Conservation (phyloP, 257 asterid genomes). For the Anisodus tanguticus region DNA sequence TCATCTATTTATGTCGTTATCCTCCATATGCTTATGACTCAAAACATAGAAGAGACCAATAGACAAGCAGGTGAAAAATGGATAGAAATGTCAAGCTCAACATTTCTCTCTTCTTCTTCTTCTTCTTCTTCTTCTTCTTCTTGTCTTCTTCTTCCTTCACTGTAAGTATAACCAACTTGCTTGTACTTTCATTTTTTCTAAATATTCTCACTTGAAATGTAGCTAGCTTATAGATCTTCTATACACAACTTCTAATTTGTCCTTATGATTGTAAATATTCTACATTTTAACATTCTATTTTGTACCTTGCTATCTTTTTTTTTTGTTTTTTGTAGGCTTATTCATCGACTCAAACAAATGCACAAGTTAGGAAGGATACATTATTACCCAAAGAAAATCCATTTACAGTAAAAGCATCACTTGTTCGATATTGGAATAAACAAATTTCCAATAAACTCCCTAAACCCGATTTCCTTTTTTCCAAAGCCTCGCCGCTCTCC, state of each 20-base stretch:
- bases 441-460: conserved; percentile 58
- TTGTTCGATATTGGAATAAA: conserved; percentile 71
- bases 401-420: conserved; percentile 65
- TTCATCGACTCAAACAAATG: conserved; percentile 41
- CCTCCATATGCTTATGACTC: conserved; percentile 34
- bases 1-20: conserved; percentile 50
- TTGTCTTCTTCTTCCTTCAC: conserved; percentile 44
- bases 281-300: neutral
- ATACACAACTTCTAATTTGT: conserved; percentile 23
- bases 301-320: conserved; percentile 34
- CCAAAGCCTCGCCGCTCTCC: conserved; percentile 84
- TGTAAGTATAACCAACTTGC: conserved; percentile 42
- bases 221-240: neutral
- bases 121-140: conserved; percentile 58
- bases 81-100: conserved; percentile 48
- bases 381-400: conserved; percentile 53
- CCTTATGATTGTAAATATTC: neutral
- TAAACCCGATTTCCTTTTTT: conserved; percentile 56
- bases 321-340: conserved; percentile 46
- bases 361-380: neutral
- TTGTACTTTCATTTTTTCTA: neutral
- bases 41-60: conserved; percentile 23
- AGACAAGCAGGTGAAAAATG: conserved; percentile 43
- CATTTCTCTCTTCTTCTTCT: conserved; percentile 38
- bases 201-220: neutral